These are phyloP conservation scores for Pinus albicaulis DNA, from an alignment of 75 land plant genomes.

Conservation along the genomic window DNA sequence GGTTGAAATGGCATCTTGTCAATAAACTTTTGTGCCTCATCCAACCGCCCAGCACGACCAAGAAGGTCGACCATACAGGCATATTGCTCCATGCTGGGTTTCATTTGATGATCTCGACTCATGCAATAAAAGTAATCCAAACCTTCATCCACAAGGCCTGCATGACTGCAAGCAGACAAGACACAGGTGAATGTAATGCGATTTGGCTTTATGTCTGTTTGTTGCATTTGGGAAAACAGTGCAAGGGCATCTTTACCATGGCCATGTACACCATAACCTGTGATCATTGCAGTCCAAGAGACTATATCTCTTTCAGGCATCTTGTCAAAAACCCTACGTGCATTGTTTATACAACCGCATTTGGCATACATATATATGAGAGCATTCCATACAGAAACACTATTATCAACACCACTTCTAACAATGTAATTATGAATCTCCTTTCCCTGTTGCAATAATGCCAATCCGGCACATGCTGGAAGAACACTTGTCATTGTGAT, in stretches of 20 bases:
- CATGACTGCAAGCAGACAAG: conserved; percentile 17
- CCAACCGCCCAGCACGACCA: conserved; percentile 12
- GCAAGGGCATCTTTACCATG: conserved; percentile 7
- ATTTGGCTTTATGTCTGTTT: conserved; percentile 10
- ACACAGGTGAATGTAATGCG: conserved; percentile 1
- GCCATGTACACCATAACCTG: conserved; percentile 18
- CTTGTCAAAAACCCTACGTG: conserved; percentile 13
- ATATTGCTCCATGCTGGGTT: conserved; percentile 12
- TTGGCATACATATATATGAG: conserved; percentile 16
- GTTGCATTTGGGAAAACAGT: conserved; percentile 10
- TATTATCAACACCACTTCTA: background rate
- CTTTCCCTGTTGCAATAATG: conserved; percentile 1
- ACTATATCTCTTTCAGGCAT: conserved; percentile 13
- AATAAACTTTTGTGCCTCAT: conserved; percentile 22
- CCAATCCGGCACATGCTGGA: conserved; percentile 8
- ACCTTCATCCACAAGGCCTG: conserved; percentile 16
- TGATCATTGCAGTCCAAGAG: conserved; percentile 13
- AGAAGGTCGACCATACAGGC: conserved; percentile 20
- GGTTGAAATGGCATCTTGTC: conserved; percentile 24
- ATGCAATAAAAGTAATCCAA: conserved; percentile 10
- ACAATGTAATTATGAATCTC: conserved; percentile 3
- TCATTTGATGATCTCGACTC: conserved; percentile 5
- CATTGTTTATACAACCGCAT: conserved; percentile 15
- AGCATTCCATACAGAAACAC: conserved; percentile 14
- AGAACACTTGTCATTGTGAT: background rate